Evolutionary conservation across 495 filamentous ascomycete genomes (phyloP), one percentile per base, ranked within the genome.

Genomic region (Aspergillus coremiiformis): DNA sequence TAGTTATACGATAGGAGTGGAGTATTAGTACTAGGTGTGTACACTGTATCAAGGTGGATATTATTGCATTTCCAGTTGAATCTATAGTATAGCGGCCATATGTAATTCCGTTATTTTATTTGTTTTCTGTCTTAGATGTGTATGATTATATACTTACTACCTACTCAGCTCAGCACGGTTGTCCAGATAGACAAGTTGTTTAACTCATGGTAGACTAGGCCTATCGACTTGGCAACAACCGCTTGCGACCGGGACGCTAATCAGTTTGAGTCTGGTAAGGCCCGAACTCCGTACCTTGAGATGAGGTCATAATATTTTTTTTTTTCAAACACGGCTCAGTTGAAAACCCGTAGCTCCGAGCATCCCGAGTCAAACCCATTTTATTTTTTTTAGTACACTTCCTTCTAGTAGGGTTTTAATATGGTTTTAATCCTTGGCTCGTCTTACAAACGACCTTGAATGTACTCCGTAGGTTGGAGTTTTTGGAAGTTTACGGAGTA

Each of bases 281-380:
- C n/a, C n/a, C n/a, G n/a, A n/a, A 24, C 3, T 12, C 42, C 49
- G 53, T 61, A 61, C 54, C 51, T 55, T 59, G 30, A 48, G 26
- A 61, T 61, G 58, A 61, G 54, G 58, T 61, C 58, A 60, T 35
- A n/a, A 8, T 27, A 35, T 35, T 35, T 15, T 35, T 35, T 35
- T 3, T 15, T 35, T 35, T 35, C 11, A 27, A 20, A 23, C 50
- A 57, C 51, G 48, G 57, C 37, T 23, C 50, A 37, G 20, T 44
- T 8, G 15, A 17, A 55, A 59, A 53, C 47, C 56, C 47, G 56
- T 39, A 30, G 22, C 51, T 58, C 56, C 56, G 56, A 47, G 45
- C 44, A 47, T 51, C 51, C 51, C 51, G 49, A 39, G 30, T 24
- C 41, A 50, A 41, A 26, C 24, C 5, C 7, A 12, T 30, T 49